Base-by-base conservation (phyloP, 495 filamentous ascomycete species). In the Cenococcum geophilum region DNA sequence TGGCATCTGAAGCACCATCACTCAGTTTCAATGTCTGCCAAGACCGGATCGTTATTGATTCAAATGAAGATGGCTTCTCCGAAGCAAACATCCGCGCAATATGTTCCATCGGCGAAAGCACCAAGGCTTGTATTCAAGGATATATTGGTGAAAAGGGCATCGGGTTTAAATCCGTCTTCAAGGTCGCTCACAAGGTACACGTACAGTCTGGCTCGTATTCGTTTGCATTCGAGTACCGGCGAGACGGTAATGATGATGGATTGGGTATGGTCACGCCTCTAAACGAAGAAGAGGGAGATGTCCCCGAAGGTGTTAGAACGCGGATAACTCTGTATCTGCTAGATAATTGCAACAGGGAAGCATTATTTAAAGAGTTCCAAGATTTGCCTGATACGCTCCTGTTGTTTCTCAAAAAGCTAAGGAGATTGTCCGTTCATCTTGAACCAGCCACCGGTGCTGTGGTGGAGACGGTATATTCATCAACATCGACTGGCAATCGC, bases 151-250 rank as follows among this genome's bases (percentile, higher is more conserved):
- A 77, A 53, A 80, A 81, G 55, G 77, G 76, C 0, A 78, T 80
- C 23, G 79, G 80, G 0, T 81, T 82, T 68, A 81, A 81, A 58
- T 79, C 78, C 0, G 76, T 81, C 0, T 82, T 82, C 62, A 79
- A 71, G 48, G 75, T 75, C 0, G 76, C 77, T 1, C 72, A 64
- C 60, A 76, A 75, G 49, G 79, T 77, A 0, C 72, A 76, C 27
- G 76, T 82, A 14, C 75, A 77, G 51, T 82, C 78, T 0, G 73
- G 76, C 1, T 12, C 61, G 10, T 80, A 70, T 55, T 79, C 75
- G 1, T 82, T 80, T 68, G 65, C 37, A n/a, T 79, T 80, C 58
- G 67, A 73, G 36, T 60, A 75, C 59, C 32, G 22, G 11, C 58
- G 55, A 6, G 48, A 54, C 34, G 14, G 14, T 1, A 59, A 55